These are phyloP conservation scores for Fusarium staphyleae DNA, from an alignment of 2,329 filamentous ascomycete species.

Conservation along the genomic window DNA sequence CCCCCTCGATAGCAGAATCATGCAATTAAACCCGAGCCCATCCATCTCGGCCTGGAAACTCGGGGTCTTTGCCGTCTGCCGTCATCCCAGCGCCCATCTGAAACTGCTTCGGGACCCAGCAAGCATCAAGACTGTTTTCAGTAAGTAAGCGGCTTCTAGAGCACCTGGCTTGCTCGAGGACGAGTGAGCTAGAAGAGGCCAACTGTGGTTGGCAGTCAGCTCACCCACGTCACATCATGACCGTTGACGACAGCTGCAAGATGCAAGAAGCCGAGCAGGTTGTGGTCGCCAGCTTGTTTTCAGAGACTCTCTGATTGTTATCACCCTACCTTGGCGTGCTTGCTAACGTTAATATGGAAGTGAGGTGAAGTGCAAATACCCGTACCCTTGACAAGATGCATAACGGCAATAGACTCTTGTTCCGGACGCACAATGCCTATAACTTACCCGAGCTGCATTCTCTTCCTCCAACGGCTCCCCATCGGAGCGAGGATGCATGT, in stretches of 20 bases:
- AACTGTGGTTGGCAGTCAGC: neutral
- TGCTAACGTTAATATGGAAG: too few species aligned
- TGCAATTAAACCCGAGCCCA: neutral
- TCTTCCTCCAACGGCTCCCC: neutral
- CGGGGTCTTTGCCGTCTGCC: conserved; percentile 8
- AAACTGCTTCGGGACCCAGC: conserved; percentile 14
- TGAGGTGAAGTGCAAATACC: neutral
- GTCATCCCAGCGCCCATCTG: conserved; percentile 4
- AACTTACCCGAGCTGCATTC: neutral
- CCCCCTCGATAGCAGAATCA: neutral
- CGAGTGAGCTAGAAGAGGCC: neutral
- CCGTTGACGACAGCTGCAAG: conserved; percentile 24
- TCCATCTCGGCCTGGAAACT: conserved; percentile 6
- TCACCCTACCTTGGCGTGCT: too few species aligned
- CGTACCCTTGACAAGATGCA: conserved; percentile 11
- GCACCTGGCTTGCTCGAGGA: neutral
- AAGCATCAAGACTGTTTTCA: conserved; percentile 4
- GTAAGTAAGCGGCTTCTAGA: conserved; percentile 9
- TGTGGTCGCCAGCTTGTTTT: neutral
- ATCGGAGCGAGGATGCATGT: neutral
- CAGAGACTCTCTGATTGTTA: neutral
- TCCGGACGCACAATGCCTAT: conserved; percentile 17
- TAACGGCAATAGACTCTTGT: conserved; percentile 11
- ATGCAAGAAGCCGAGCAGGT: neutral
- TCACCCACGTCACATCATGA: conserved; percentile 32